Base-by-base conservation (phyloP, 2,329 filamentous ascomycete genomes). In the Ceratocystis colombiana region DNA sequence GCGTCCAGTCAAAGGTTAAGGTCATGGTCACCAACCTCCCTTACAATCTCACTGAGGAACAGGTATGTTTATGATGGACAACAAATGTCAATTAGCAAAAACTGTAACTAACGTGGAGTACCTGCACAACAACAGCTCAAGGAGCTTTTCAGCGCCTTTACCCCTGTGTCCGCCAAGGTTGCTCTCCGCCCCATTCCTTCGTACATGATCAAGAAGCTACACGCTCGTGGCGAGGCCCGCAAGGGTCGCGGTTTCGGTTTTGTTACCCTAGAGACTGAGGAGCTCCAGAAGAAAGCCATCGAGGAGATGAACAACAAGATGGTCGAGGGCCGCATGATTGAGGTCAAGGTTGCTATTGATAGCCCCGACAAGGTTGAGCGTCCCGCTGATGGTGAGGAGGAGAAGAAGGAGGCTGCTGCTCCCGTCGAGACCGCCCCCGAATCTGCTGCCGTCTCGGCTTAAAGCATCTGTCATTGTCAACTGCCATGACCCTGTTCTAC, bases 201-300 rank as follows among this genome's bases (percentile, higher is more conserved):
- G 74, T 99, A 97, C 83, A 99, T 99, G 94, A 94, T 99, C 80
- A 96, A 96, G 88, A 99, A 99, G 85, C 90, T 99, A 70, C 92
- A 96, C 81, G 92, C 93, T 74, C 93, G 94, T 76, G 92, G 92
- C 75, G 94, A 99, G 82, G 87, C 93, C 73, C 94, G 94, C 82
- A 99, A 99, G 88, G 94, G 94, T 69, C 94, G 94, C 82, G 94
- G 94, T 71, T 99, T 99, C 77, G 94, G 94, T 71, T 99, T 99
- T 77, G 94, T 99, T 70, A 97, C 91, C 69, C 87, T 99, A 69
- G 88, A 88, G 70, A 95, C 90, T 20, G 93, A 99, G 83, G 92
- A 96, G 79, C 79, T 93, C 74, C 94, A 99, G 84, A 87, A 95
- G 80, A 96, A 96, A 88, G 94, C 94, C 71, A 95, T 96, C 71